Evolutionary conservation across 495 filamentous ascomycete species (phyloP).

Genomic region (Evansstolkia leycettana): DNA sequence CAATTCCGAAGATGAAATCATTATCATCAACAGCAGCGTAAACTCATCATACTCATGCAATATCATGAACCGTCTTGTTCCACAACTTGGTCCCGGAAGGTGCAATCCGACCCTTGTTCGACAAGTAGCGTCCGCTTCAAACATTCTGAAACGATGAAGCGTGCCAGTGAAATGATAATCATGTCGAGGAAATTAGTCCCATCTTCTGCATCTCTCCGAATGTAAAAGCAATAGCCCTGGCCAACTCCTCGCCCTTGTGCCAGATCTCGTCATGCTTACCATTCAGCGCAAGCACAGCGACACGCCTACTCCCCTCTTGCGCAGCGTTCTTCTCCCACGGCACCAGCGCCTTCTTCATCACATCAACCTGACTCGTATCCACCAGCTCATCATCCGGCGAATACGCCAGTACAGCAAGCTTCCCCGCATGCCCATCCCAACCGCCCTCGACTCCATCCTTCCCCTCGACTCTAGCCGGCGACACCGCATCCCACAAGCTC

Average conservation of each 20-base stretch:
- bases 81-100: too few relatives aligned
- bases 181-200: neutral
- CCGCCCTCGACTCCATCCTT: constrained; percentile 21
- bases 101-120: too few relatives aligned
- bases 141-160: neutral
- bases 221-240: constrained; percentile 21
- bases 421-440: constrained; percentile 29
- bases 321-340: constrained; percentile 15
- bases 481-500: constrained; percentile 36
- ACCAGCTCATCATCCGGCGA: constrained; percentile 51
- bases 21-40: too few relatives aligned
- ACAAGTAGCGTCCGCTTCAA: neutral
- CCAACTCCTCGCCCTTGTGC: constrained; percentile 39
- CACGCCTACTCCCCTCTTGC: constrained; percentile 12
- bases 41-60: too few relatives aligned
- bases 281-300: constrained; percentile 28
- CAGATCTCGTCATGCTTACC: constrained; percentile 57
- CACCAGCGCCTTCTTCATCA: constrained; percentile 29
- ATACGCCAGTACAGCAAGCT: constrained; percentile 43
- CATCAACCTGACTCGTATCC: constrained; percentile 37
- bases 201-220: constrained; percentile 20
- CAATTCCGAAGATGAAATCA: too few relatives aligned
- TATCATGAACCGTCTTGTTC: too few relatives aligned
- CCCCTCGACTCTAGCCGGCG: constrained; percentile 31
- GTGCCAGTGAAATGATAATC: neutral